Percentiles rank a stretch among this genome's conserved stretches.
These are phyloP conservation scores for Trichosanthes truncata DNA, from an alignment of 306 rosid genomes.

Conservation along the genomic window DNA sequence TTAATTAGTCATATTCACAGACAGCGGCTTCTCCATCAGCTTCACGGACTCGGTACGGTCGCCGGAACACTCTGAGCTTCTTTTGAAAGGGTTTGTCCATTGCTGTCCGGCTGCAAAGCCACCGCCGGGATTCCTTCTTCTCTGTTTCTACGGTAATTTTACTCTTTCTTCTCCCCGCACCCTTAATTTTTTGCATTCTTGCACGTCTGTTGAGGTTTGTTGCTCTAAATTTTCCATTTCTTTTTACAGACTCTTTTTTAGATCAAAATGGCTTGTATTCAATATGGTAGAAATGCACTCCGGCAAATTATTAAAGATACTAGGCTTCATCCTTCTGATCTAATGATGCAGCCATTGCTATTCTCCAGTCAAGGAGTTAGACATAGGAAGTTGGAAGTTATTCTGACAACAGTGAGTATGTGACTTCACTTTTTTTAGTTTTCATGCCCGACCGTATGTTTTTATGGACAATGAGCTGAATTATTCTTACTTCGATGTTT, in stretches of 20 bases:
- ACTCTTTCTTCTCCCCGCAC: neutral
- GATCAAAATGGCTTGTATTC: constrained; percentile 33
- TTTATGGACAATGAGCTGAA: neutral
- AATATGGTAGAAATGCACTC: constrained; percentile 52
- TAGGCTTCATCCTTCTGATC: constrained; percentile 19
- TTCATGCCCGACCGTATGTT: neutral
- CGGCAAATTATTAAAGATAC: constrained; percentile 38
- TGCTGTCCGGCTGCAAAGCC: neutral
- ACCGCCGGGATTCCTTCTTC: neutral
- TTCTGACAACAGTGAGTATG: constrained; percentile 56
- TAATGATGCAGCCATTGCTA: constrained; percentile 46
- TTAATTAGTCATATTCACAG: neutral
- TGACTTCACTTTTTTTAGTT: neutral
- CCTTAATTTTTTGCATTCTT: neutral
- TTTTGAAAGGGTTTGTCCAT: neutral
- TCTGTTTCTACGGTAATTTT: neutral
- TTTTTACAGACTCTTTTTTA: neutral
- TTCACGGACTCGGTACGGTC: neutral
- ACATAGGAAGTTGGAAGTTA: constrained; percentile 68
- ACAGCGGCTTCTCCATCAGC: neutral
- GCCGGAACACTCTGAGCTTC: neutral
- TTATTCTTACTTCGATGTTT: constrained; percentile 8
- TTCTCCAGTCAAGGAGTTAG: constrained; percentile 66
- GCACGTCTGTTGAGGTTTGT: neutral
- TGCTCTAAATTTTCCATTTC: neutral